Evolutionary conservation across 495 filamentous ascomycete genomes (phyloP), one percentile per base, ranked within the genome.

Genomic region (Daldinia caldariorum): DNA sequence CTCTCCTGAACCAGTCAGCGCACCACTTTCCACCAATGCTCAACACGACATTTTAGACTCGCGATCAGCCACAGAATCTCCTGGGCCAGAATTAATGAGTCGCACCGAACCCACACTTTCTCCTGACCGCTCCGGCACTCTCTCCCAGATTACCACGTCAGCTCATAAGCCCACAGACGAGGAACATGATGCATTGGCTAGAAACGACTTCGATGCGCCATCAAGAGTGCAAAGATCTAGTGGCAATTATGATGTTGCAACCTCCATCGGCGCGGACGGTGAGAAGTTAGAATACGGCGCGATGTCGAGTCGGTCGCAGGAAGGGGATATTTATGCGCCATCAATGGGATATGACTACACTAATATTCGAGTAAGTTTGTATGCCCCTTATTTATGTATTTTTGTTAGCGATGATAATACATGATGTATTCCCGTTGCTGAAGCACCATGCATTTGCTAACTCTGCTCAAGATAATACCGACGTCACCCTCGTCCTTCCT

Each of bases 401-500:
- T 20, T 20, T 31, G 3, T 7, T 10, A 14, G 20, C 10, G 20
- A 35, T 7, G 12, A 57, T 3, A 35, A 26, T 10, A 26, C 3
- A 26, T 26, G 26, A 26, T 26, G 26, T 49, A 8, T 31, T 22
- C 12, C 51, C 13, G 6, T 56, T 56, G 20, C 2, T 22, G 29
- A 14, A 22, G 10, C 47, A 20, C 22, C 14, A 9, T 14, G 9
- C 39, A 7, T 55, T 14, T 26, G 45, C 72, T 82, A 55, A 80
- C 59, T 55, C 66, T 4, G 43, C n/a, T 32, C 4, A 53, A 90
- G 88, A 80, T 89, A 69, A 80, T 88, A 50, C 87, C 89, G 3
- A 83, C 83, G 22, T 84, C 85, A 4, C 85, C 92, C 2, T 96
- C 92, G 6, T 95, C 92, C 5, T 97, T 90, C 77, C 83, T 99